Evolutionary conservation across 352 stramenopile species (phyloP).

Genomic region (Peronospora tabacina): DNA sequence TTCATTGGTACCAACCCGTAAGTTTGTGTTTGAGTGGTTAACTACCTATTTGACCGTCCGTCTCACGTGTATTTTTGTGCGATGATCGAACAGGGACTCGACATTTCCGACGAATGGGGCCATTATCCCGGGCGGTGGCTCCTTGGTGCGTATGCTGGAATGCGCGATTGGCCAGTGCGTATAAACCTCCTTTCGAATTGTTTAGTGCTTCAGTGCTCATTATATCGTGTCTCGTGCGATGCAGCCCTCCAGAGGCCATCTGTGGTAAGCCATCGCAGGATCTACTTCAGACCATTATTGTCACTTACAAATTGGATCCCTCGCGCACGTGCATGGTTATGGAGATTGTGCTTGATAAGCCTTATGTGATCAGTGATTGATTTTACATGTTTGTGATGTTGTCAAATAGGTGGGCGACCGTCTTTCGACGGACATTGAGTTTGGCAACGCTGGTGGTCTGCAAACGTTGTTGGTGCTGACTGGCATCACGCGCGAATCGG

Average conservation of each 20-base stretch:
- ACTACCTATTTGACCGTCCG: background rate
- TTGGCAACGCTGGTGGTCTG: slow-evolving; percentile 59
- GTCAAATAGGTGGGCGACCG: slow-evolving; percentile 61
- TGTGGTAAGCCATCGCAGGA: slow-evolving; percentile 82
- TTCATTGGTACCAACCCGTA: slow-evolving; percentile 84
- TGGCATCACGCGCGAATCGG: slow-evolving; percentile 52
- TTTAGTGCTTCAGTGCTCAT: slow-evolving; percentile 3
- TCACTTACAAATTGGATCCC: slow-evolving; percentile 58
- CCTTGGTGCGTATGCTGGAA: slow-evolving; percentile 62
- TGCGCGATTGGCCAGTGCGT: slow-evolving; percentile 56
- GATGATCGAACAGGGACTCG: slow-evolving; percentile 37
- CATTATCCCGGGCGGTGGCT: slow-evolving; percentile 66
- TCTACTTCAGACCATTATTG: slow-evolving; percentile 68
- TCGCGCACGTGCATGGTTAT: slow-evolving; percentile 78
- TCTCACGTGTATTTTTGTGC: slow-evolving; percentile 1
- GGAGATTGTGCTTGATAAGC: background rate
- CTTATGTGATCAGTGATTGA: background rate
- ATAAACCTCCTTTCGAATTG: background rate
- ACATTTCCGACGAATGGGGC: slow-evolving; percentile 70
- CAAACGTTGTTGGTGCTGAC: slow-evolving; percentile 72
- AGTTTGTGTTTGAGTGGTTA: slow-evolving; percentile 10
- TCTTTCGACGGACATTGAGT: slow-evolving; percentile 80
- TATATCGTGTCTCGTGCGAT: slow-evolving; percentile 3
- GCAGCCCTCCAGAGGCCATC: slow-evolving; percentile 56
- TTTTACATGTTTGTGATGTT: background rate